Base-by-base conservation (phyloP, 768 basidiomycete genomes). In the Arthromyces matolae region DNA sequence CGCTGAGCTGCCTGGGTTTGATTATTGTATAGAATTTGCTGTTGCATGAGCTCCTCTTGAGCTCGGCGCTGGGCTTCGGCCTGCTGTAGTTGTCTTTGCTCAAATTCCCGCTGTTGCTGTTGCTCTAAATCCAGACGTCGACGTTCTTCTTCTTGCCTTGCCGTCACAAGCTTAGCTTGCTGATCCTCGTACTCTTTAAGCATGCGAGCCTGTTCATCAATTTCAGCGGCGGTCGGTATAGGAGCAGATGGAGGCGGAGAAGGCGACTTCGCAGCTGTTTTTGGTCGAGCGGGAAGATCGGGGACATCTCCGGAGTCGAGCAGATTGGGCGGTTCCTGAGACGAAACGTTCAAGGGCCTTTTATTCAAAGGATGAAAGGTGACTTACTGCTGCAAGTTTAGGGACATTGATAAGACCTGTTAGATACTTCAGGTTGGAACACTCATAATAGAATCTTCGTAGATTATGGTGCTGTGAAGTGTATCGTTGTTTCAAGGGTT, bases 361-460 rank as follows among this genome's bases (percentile, higher is more conserved):
- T 29, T 20, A 35, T 10, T 28, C 18, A 12, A 44, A 37, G 16
- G 27, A 12, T 47, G 13, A n/a, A 9, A 31, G 24, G 10, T 13
- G 16, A 58, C 80, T 33, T 60, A 92, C 93, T 62, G 89, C 84
- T 36, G 93, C 95, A 28, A 99, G 78, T 66, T 98, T 99, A 9
- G 96, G 96, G 2, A 99, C 94, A 65, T 98, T 99, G 61, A 98
- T 96, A 25, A 99, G 78, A 36, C 94, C 91, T 8, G 96, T 99
- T 43, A 99, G 71, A 67, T 96, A 99, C 66, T 96, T 97, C 56
- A 99, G 80, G 69, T 98, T 98, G 8, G 93, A 96, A 64, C 96
- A 99, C 64, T 99, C 96, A 64, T 98, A 98, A 73, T 98, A 98
- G 71, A 96, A 99, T 65, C 95, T 93, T 53, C 96, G 86, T 8